phyloP scores from a whole-genome alignment of 2,329 filamentous ascomycete genomes.

The Colletotrichum sp. region DNA sequence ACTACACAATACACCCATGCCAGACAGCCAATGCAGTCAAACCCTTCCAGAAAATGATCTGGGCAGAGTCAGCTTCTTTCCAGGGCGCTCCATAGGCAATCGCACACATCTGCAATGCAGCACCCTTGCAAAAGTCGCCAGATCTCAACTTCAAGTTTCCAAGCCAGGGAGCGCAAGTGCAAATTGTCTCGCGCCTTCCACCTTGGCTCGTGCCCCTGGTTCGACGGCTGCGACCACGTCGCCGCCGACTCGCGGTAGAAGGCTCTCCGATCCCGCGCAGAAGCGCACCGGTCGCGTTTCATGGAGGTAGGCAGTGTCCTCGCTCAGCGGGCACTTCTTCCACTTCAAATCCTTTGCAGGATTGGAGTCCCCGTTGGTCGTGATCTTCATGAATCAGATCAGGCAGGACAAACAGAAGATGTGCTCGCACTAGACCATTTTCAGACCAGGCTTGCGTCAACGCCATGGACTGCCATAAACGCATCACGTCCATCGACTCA shows the following conservation, averaged over 20 bases:
- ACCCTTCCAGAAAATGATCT: slow-evolving; percentile 65
- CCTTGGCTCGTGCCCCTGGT: slow-evolving; percentile 66
- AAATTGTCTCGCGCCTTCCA: slow-evolving; percentile 40
- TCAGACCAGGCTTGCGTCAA: slow-evolving; percentile 69
- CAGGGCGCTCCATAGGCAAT: slow-evolving; percentile 59
- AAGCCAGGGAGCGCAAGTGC: slow-evolving; percentile 40
- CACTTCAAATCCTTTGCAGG: slow-evolving; percentile 77
- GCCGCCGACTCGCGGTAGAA: slow-evolving; percentile 79
- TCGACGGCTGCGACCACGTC: slow-evolving; percentile 79
- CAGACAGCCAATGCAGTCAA: slow-evolving; percentile 62
- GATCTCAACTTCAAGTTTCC: slow-evolving; percentile 58
- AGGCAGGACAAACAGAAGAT: slow-evolving; percentile 95
- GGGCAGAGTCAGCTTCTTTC: slow-evolving; percentile 73
- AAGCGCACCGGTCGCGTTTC: slow-evolving; percentile 90
- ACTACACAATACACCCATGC: slow-evolving; percentile 68
- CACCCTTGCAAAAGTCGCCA: slow-evolving; percentile 33
- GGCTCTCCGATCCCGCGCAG: slow-evolving; percentile 86
- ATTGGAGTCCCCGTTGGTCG: slow-evolving; percentile 69
- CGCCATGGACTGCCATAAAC: slow-evolving; percentile 42
- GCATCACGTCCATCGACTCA: slow-evolving; percentile 42
- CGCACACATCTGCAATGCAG: slow-evolving; percentile 53
- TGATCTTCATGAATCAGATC: slow-evolving; percentile 93
- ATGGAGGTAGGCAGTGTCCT: slow-evolving; percentile 87
- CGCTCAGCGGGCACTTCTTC: slow-evolving; percentile 97
- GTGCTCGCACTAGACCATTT: slow-evolving; percentile 97